Percentiles rank a stretch among this genome's conserved stretches.
These are phyloP conservation scores for Schizophyllum commune DNA, from an alignment of 1,284 basidiomycete species.

Conservation along the genomic window DNA sequence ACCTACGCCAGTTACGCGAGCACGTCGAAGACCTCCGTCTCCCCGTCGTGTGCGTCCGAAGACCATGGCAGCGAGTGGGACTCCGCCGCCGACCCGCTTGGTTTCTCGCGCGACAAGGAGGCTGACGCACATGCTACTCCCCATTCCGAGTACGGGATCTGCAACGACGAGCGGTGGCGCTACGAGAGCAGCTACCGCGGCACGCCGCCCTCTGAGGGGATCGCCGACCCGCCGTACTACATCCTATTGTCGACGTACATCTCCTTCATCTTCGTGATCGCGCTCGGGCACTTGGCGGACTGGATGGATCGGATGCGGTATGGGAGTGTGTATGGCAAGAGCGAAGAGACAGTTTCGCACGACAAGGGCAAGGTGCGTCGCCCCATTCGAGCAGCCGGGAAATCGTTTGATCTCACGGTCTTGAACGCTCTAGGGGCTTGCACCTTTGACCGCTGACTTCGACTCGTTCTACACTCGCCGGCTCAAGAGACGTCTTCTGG, in stretches of 20 bases:
- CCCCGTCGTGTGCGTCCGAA: too few relatives aligned
- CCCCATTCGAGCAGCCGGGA: too few relatives aligned
- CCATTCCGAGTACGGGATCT: conserved; percentile 85
- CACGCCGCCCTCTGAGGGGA: conserved; percentile 25
- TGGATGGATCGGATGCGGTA: conserved; percentile 22
- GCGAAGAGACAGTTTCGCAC: conserved; percentile 17
- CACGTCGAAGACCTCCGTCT: too few relatives aligned
- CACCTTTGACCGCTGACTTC: conserved; percentile 95
- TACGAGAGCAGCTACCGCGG: conserved; percentile 60
- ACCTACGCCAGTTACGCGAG: too few relatives aligned
- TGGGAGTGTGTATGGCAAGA: conserved; percentile 68
- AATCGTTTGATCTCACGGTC: too few relatives aligned
- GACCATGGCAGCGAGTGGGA: too few relatives aligned
- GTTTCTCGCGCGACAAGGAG: too few relatives aligned
- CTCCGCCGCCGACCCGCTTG: too few relatives aligned
- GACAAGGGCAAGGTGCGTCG: too few relatives aligned
- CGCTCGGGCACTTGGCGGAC: conserved; percentile 89
- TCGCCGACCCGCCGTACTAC: conserved; percentile 68
- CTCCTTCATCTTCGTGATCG: conserved; percentile 83
- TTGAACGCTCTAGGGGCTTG: conserved; percentile 65
- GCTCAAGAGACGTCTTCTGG: conserved; percentile 90
- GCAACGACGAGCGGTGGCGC: conserved; percentile 67
- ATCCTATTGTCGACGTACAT: conserved; percentile 87
- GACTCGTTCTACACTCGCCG: conserved; percentile 99
- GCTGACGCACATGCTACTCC: conserved; percentile 31